phyloP scores from a whole-genome alignment of 2,329 filamentous ascomycete genomes.

The Elsinoe arachidis region DNA sequence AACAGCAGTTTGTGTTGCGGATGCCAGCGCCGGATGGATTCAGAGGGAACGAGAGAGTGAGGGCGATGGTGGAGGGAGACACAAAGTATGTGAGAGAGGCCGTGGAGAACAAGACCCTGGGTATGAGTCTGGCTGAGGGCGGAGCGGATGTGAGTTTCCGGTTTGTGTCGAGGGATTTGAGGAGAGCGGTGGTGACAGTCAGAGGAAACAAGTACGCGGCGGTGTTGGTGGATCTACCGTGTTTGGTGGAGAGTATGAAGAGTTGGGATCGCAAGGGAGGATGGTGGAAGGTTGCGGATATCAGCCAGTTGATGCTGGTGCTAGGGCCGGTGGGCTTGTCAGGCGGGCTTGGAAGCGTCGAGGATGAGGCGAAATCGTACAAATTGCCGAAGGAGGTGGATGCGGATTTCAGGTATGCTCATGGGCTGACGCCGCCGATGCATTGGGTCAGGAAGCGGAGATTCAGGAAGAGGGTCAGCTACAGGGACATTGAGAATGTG shows the following conservation, averaged over 20 bases:
- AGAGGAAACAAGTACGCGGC: slow-evolving; percentile 66
- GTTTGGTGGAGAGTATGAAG: slow-evolving; percentile 85
- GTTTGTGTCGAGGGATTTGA: slow-evolving; percentile 65
- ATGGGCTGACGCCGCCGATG: slow-evolving; percentile 82
- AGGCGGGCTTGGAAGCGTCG: slow-evolving; percentile 27
- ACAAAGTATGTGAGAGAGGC: slow-evolving; percentile 72
- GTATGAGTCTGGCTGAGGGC: slow-evolving; percentile 52
- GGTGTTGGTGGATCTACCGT: slow-evolving; percentile 72
- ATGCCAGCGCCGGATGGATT: slow-evolving; percentile 65
- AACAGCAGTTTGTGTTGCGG: slow-evolving; percentile 81
- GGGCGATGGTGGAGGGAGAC: slow-evolving; percentile 37
- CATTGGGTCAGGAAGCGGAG: slow-evolving; percentile 73
- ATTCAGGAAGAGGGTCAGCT: slow-evolving; percentile 73
- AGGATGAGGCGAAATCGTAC: slow-evolving; percentile 39
- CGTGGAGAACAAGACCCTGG: slow-evolving; percentile 69
- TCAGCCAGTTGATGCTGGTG: slow-evolving; percentile 82
- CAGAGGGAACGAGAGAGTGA: not conserved
- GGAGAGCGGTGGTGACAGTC: slow-evolving; percentile 64
- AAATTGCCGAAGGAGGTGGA: slow-evolving; percentile 67
- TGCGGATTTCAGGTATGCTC: slow-evolving; percentile 64
- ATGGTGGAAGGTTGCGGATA: slow-evolving; percentile 84
- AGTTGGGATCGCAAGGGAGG: slow-evolving; percentile 74
- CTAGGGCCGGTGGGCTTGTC: slow-evolving; percentile 49
- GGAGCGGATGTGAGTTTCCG: slow-evolving; percentile 73
- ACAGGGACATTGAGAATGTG: slow-evolving; percentile 76